Base-by-base conservation (phyloP, 2,329 filamentous ascomycete species). In the Nemania sp. region DNA sequence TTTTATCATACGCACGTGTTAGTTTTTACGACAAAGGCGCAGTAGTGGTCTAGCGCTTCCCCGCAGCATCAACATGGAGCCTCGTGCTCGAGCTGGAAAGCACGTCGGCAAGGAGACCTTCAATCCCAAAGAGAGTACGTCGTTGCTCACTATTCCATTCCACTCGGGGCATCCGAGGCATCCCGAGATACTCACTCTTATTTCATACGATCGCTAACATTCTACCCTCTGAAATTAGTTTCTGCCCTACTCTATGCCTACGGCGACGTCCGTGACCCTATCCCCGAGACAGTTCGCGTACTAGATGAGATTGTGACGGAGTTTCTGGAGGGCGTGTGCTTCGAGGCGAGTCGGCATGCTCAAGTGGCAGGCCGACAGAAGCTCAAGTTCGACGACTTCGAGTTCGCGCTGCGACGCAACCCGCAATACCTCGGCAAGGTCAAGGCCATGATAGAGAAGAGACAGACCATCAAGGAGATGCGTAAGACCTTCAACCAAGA, bases 311-410 rank as follows among this genome's bases (percentile, higher is more conserved):
- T 98, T 74, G 89, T 97, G 69, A 97, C 94, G 70, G 96, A 98
- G 83, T 98, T 97, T 84, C 93, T 98, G 79, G 93, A 97, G 78
- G 93, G 96, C 79, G 90, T 96, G 62, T 95, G 93, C 81, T 96
- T 97, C 83, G 91, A 93, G 77, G 95, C 96, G 3, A 93, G 94
- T 4, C 89, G 93, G 52, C 90, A 91, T 61, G 96, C 96, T 0
- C 90, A 93, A 79, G 93, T 97, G 80, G 90, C 92, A 2, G 92
- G 94, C 0, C 92, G 96, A 1, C 93, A 97, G 76, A 99, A 99
- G 82, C 94, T 99, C 82, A 99, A 99, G 80, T 93, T 97, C 76
- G 95, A 98, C 77, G 96, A 99, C 81, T 97, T 99, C 82, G 94
- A 97, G 77, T 99, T 97, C 81, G 93, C 94, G 45, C 88, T 98